Evolutionary conservation across 805 yeast genomes (phyloP), one percentile per base, ranked within the genome.

Genomic region (Kluyveromyces siamensis): DNA sequence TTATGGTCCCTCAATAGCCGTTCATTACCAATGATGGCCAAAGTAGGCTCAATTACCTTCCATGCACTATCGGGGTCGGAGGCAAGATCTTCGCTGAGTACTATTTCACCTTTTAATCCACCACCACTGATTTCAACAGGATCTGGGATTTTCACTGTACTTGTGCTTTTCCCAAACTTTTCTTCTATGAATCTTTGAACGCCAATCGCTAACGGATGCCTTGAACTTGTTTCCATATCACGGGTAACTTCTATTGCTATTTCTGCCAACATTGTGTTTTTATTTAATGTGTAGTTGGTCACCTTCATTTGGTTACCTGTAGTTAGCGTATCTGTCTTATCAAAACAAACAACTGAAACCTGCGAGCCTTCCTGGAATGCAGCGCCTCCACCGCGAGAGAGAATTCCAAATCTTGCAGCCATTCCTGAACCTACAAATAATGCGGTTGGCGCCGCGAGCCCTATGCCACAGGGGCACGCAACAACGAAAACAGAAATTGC

Each of bases 401-500:
- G 69, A 46, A 85, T 80, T 18, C 91, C 93, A 60, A 79, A 67
- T 58, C 80, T 82, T 13, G 93, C 93, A 37, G 90, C 88, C 45
- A 85, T 62, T 0, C 91, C 88, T 16, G 87, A 72, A 2, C 93
- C 93, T 11, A 85, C 88, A 68, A 82, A 84, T 39, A 85, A 62
- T 0, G 93, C 91, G 1, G 91, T 84, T 1, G 93, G 93, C 1
- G 91, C 93, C 21, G 93, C 93, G 19, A 85, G 69, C 1, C 91
- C 93, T 55, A 85, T 77, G 1, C 91, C 95, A 70, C 93, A 85
- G 1, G 95, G 95, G 60, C 95, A 85, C 0, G 91, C 91, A 45
- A 85, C 79, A 1, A 85, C 91, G 66, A 85, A 84, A 1, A 86
- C 91, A 0, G 90, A 78, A 53, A 85, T 82, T 1, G 89, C 79